A percentile compares a stretch with the other conserved stretches of the same genome.
phyloP scores from a whole-genome alignment of 1,284 basidiomycete species.

The Anthracocystis walkeri region DNA sequence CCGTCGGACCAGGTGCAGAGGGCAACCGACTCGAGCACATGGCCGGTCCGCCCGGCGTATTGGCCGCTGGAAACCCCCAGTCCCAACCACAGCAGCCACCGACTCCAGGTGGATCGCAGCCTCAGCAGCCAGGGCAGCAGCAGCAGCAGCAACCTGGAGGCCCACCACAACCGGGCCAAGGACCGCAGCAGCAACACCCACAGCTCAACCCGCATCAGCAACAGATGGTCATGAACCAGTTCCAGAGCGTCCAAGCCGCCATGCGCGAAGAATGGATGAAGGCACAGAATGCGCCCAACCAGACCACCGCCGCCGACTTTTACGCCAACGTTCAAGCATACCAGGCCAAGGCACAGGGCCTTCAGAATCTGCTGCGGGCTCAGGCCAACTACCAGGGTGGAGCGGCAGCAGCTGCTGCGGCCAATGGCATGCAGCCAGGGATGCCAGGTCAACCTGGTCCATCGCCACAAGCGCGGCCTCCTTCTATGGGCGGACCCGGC shows the following conservation, averaged over 20 bases:
- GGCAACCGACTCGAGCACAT: slow-evolving; percentile 43
- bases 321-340: slow-evolving; percentile 60
- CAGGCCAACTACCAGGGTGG: slow-evolving; percentile 54
- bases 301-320: slow-evolving; percentile 58
- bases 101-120: slow-evolving; percentile 26
- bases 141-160: slow-evolving; percentile 20
- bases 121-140: slow-evolving; percentile 1
- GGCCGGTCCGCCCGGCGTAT: slow-evolving; percentile 24
- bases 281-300: slow-evolving; percentile 60
- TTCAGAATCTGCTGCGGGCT: slow-evolving; percentile 55
- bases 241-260: slow-evolving; percentile 58
- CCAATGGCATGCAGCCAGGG: slow-evolving; percentile 33
- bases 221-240: slow-evolving; percentile 62
- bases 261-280: slow-evolving; percentile 64
- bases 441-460: slow-evolving; percentile 44
- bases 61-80: slow-evolving; percentile 27
- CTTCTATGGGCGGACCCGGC: slow-evolving; percentile 26
- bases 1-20: slow-evolving; percentile 43
- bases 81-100: slow-evolving; percentile 34
- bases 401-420: slow-evolving; percentile 13
- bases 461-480: slow-evolving; percentile 39
- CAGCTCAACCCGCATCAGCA: slow-evolving; percentile 63
- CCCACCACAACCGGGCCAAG: slow-evolving; percentile 28
- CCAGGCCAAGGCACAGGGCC: slow-evolving; percentile 57
- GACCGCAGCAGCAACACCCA: slow-evolving; percentile 46